A percentile compares a stretch with the other conserved stretches of the same genome.
These are phyloP conservation scores for Fusarium sambucinum DNA, from an alignment of 2,329 filamentous ascomycete species.

Conservation along the genomic window DNA sequence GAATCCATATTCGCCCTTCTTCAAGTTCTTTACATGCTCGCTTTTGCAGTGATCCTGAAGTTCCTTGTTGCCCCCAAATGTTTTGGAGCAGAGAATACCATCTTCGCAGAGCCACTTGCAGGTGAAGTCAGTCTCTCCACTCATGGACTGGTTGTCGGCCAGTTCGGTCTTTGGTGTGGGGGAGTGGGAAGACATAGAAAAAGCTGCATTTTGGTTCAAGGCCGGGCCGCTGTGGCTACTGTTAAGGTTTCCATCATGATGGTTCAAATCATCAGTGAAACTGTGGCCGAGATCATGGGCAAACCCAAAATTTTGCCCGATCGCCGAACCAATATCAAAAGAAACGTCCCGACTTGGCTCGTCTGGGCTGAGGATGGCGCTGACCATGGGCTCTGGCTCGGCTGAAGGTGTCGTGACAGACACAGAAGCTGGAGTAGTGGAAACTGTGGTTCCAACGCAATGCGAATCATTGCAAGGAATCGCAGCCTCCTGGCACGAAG, in stretches of 20 bases:
- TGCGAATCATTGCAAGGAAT: conserved; percentile 53
- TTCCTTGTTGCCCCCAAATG: conserved; percentile 60
- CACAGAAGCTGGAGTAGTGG: conserved; percentile 45
- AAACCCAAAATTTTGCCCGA: conserved; percentile 26
- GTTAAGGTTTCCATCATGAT: conserved; percentile 19
- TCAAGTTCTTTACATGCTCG: conserved; percentile 61
- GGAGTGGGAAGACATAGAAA: conserved; percentile 11
- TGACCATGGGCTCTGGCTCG: conserved; percentile 42
- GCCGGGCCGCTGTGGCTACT: conserved; percentile 8
- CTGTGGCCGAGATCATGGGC: conserved; percentile 19
- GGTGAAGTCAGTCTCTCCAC: conserved; percentile 44
- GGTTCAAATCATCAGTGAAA: conserved; percentile 21
- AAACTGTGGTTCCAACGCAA: conserved; percentile 49
- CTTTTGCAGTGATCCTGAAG: conserved; percentile 68
- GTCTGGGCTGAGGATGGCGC: conserved; percentile 32
- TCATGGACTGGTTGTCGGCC: conserved; percentile 30
- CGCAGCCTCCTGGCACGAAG: conserved; percentile 46
- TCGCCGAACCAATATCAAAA: conserved; percentile 28
- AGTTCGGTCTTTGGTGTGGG: conserved; percentile 30
- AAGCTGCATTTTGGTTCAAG: conserved; percentile 9
- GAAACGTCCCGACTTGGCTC: conserved; percentile 22
- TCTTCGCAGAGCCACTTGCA: conserved; percentile 52
- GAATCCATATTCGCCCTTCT: conserved; percentile 61
- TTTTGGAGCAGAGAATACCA: conserved; percentile 50
- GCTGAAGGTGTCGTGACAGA: conserved; percentile 50